Evolutionary conservation across 345 rosid genomes (phyloP).

Genomic region (Sonneratia alba): DNA sequence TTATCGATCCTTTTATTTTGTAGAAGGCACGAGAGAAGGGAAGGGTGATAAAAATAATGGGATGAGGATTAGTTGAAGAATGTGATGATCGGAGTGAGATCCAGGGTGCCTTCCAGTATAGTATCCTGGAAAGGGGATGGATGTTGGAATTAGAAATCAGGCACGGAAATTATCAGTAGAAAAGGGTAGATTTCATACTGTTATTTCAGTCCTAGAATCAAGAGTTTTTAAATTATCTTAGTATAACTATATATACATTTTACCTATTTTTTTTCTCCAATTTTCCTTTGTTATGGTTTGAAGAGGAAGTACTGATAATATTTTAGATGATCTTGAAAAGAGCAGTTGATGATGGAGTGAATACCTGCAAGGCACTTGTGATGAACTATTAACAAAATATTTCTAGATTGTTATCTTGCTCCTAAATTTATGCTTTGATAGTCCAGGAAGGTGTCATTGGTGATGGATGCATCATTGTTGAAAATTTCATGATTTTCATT

Average conservation of each 20-base stretch:
- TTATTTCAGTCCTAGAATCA: no score
- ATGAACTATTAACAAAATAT: neutral
- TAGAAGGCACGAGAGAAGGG: neutral
- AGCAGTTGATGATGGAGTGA: constrained; percentile 99
- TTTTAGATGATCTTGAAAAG: constrained; percentile 93
- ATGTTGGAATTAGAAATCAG: neutral
- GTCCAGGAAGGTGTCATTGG: neutral
- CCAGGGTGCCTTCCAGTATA: constrained; percentile 5
- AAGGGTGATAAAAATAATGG: neutral
- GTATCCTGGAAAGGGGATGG: constrained; percentile 2
- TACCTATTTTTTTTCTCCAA: no score
- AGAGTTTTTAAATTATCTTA: no score
- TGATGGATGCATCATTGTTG: neutral
- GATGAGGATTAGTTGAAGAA: neutral
- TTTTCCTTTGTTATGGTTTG: constrained; percentile 27
- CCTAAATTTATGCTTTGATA: neutral
- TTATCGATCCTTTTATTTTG: neutral
- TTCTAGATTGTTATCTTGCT: neutral
- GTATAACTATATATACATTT: no score
- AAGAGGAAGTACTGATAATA: constrained; percentile 94
- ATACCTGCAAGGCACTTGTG: constrained; percentile 67
- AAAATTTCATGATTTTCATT: neutral
- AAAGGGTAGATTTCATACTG: neutral
- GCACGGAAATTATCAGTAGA: neutral
- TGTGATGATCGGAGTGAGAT: neutral